These are phyloP conservation scores for Claviceps sp. DNA, from an alignment of 2,329 filamentous ascomycete genomes.

Conservation along the genomic window DNA sequence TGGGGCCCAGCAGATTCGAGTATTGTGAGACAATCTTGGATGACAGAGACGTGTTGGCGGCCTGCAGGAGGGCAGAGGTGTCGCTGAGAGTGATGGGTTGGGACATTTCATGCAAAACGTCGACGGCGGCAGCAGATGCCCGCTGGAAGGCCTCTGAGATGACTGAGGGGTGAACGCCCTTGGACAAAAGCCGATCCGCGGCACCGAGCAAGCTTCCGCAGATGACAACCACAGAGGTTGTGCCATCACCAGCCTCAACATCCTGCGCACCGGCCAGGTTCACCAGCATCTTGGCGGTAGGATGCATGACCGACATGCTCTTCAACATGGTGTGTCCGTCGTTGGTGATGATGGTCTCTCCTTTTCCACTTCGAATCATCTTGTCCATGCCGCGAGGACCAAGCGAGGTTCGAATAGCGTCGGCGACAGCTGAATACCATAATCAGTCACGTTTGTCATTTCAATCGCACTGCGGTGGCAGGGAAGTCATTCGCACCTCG, in stretches of 20 bases:
- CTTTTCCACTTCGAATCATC: conserved; percentile 96
- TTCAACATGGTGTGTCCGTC: conserved; percentile 98
- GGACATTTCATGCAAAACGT: conserved; percentile 89
- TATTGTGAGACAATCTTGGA: conserved; percentile 99
- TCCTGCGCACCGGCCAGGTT: conserved; percentile 95
- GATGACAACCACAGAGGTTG: conserved; percentile 95
- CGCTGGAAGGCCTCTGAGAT: conserved; percentile 97
- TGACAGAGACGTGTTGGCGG: conserved; percentile 89
- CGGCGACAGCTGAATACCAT: conserved; percentile 61
- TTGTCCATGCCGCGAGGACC: conserved; percentile 98
- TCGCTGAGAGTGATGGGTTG: conserved; percentile 83
- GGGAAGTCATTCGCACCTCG: conserved; percentile 48
- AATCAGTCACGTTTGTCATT: conserved; percentile 1
- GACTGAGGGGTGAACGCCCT: conserved; percentile 93
- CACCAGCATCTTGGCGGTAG: conserved; percentile 98
- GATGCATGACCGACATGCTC: conserved; percentile 98
- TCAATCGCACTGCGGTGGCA: background rate
- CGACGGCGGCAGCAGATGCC: conserved; percentile 76
- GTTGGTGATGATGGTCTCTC: conserved; percentile 98
- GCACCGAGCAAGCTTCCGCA: conserved; percentile 88
- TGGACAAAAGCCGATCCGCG: conserved; percentile 77
- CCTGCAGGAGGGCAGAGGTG: conserved; percentile 81
- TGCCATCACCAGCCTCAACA: conserved; percentile 95
- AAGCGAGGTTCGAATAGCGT: conserved; percentile 92
- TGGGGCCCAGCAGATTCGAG: conserved; percentile 85